Evolutionary conservation across 1,284 basidiomycete genomes (phyloP).

Genomic region (Sphaerobolus stellatus): DNA sequence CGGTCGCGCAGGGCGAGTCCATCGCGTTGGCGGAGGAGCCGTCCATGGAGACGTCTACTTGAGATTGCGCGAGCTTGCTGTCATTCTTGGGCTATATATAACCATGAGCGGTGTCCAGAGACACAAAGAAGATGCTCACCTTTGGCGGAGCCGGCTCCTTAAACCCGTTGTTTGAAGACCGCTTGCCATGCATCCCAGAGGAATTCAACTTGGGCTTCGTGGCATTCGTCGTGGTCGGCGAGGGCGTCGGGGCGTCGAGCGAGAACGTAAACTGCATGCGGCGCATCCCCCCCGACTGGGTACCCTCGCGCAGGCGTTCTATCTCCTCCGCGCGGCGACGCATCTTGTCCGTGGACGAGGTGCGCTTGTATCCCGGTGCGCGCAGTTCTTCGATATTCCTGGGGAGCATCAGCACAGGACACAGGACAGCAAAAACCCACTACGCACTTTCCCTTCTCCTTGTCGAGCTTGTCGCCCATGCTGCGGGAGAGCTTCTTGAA

Average conservation of each 20-base stretch:
- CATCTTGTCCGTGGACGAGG: slow-evolving; percentile 70
- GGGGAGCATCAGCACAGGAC: slow-evolving; percentile 7
- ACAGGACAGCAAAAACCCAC: slow-evolving; percentile 5
- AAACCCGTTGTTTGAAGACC: slow-evolving; percentile 68
- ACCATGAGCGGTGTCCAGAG: not conserved
- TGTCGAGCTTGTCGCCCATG: slow-evolving; percentile 85
- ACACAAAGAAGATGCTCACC: not conserved
- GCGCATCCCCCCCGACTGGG: slow-evolving; percentile 56
- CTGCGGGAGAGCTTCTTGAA: slow-evolving; percentile 80
- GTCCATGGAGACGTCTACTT: slow-evolving; percentile 3
- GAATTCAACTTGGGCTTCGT: slow-evolving; percentile 31
- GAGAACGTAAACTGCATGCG: slow-evolving; percentile 85
- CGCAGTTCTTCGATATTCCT: slow-evolving; percentile 79
- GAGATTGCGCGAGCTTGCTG: not conserved
- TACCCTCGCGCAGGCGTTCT: slow-evolving; percentile 68
- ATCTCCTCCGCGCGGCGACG: slow-evolving; percentile 75
- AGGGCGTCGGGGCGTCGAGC: slow-evolving; percentile 54
- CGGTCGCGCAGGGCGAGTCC: slow-evolving; percentile 3
- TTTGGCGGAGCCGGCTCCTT: slow-evolving; percentile 36
- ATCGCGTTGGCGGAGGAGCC: not conserved
- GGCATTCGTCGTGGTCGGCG: slow-evolving; percentile 8
- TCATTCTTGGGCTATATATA: not conserved
- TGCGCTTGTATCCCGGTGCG: slow-evolving; percentile 74
- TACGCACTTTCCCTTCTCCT: slow-evolving; percentile 78
- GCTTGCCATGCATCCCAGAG: slow-evolving; percentile 49